phyloP scores from a whole-genome alignment of 1,284 basidiomycete genomes.

The Abortiporus biennis region DNA sequence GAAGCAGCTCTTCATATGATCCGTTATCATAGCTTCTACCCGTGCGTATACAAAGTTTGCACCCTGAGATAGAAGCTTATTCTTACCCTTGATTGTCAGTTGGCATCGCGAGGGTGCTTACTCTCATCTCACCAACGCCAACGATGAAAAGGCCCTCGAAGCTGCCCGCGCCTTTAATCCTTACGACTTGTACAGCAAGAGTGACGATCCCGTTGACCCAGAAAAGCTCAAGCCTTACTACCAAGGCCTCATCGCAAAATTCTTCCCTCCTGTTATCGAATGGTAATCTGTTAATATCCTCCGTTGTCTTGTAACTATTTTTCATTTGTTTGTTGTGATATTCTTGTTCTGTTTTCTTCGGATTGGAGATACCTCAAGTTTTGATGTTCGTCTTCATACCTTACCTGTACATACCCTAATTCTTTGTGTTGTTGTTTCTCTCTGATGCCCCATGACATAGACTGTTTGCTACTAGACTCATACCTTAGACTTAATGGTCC shows the following conservation, averaged over 20 bases:
- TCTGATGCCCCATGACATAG: too few relatives aligned
- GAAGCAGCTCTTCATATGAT: conserved; percentile 87
- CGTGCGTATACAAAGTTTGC: conserved; percentile 34
- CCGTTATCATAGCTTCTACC: conserved; percentile 92
- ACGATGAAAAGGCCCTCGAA: conserved; percentile 53
- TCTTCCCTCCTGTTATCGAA: conserved; percentile 73
- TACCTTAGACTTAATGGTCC: too few relatives aligned
- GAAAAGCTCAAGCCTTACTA: conserved; percentile 78
- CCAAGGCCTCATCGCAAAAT: conserved; percentile 74
- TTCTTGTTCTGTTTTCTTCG: too few relatives aligned
- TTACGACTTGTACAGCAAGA: conserved; percentile 90
- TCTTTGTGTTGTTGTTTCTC: neutral
- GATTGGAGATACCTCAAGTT: too few relatives aligned
- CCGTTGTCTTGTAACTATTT: too few relatives aligned
- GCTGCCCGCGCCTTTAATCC: conserved; percentile 81
- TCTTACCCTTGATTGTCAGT: conserved; percentile 20
- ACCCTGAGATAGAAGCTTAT: conserved; percentile 1
- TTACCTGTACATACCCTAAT: neutral
- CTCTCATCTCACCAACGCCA: conserved; percentile 67
- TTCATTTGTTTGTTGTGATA: too few relatives aligned
- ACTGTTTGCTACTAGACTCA: too few relatives aligned
- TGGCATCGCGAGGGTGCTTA: conserved; percentile 89
- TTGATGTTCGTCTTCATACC: neutral
- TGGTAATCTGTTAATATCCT: too few relatives aligned
- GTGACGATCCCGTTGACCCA: conserved; percentile 61